These are phyloP conservation scores for Plantago major DNA, from an alignment of 257 asterid genomes.

Conservation along the genomic window DNA sequence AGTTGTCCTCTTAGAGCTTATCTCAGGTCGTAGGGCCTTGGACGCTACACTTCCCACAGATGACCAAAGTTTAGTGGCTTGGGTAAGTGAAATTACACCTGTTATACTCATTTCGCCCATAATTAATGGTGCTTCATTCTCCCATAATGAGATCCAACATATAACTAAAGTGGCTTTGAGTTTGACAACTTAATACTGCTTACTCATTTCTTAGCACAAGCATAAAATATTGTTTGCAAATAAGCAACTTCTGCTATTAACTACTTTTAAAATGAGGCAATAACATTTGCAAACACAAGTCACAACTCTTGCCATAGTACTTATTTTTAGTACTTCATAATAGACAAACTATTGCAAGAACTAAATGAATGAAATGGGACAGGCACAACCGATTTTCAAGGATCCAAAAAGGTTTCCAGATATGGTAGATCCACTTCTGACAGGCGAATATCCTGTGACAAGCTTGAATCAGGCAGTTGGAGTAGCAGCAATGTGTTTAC, in stretches of 20 bases:
- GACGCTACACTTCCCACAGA: slow-evolving; percentile 42
- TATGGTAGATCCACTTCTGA: slow-evolving; percentile 66
- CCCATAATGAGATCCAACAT: no score
- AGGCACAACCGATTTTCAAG: slow-evolving; percentile 64
- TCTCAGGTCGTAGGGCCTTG: slow-evolving; percentile 60
- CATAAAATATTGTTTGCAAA: no score
- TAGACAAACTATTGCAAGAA: not conserved
- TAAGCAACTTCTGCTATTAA: no score
- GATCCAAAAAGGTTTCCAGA: slow-evolving; percentile 57
- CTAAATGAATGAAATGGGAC: slow-evolving; percentile 2
- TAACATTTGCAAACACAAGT: no score
- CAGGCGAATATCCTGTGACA: slow-evolving; percentile 31
- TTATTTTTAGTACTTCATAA: no score
- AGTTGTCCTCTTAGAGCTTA: slow-evolving; percentile 57
- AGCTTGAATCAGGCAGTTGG: slow-evolving; percentile 77
- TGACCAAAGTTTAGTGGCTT: slow-evolving; percentile 56
- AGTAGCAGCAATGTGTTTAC: slow-evolving; percentile 79
- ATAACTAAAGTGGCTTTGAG: no score
- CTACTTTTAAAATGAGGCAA: no score
- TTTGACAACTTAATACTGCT: no score
- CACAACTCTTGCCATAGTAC: not conserved
- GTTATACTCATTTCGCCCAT: not conserved
- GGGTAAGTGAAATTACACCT: slow-evolving; percentile 41
- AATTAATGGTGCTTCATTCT: no score
- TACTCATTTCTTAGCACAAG: no score